A percentile compares a stretch with the other conserved stretches of the same genome.
Conservation (phyloP, 495 filamentous ascomycete genomes). For the Chaetomium tenue region DNA sequence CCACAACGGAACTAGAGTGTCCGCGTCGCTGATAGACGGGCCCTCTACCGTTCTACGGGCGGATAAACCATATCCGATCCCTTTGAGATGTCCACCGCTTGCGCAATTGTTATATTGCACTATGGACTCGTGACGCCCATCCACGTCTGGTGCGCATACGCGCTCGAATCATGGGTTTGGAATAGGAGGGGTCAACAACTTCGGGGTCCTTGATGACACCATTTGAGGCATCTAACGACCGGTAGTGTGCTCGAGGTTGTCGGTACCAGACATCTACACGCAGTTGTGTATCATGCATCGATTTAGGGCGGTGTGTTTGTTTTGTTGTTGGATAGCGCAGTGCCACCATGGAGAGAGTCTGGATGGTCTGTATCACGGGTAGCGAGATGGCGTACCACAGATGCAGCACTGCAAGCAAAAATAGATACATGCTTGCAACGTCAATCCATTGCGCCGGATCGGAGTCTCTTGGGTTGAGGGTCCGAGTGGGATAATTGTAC, state of each 20-base stretch:
- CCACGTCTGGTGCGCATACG: background rate
- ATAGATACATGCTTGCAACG: too few species aligned
- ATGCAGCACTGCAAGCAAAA: too few species aligned
- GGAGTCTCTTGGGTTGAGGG: too few species aligned
- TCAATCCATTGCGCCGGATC: too few species aligned
- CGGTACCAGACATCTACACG: too few species aligned
- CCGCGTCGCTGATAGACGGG: constrained; percentile 1
- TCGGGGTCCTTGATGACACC: background rate
- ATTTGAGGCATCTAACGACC: background rate
- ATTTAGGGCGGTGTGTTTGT: too few species aligned
- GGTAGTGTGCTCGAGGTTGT: background rate
- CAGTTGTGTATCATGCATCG: too few species aligned
- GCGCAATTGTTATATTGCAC: background rate
- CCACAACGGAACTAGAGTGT: background rate
- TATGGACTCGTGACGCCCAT: background rate
- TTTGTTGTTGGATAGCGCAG: too few species aligned
- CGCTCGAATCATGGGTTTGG: background rate
- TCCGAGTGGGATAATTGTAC: too few species aligned
- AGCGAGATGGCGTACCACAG: too few species aligned
- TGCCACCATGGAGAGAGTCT: too few species aligned
- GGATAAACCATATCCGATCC: constrained; percentile 4
- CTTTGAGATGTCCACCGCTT: background rate
- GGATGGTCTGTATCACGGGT: too few species aligned
- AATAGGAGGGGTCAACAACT: background rate
- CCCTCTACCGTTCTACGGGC: background rate